Conservation (phyloP, 305 asterid genomes). For the Fraxinus paxiana region DNA sequence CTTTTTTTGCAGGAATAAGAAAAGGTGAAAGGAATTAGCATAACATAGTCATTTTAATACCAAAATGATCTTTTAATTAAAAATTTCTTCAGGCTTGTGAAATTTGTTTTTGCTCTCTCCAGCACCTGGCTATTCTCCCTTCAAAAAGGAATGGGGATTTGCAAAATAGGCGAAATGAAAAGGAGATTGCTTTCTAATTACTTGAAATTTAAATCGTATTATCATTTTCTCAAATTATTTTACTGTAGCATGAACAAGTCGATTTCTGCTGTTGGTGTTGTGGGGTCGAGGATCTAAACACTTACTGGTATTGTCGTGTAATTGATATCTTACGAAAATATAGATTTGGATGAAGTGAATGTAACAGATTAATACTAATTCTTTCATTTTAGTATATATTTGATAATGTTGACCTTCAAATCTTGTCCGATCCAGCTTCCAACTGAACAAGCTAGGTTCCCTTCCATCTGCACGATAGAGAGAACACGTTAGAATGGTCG, state of each 20-base stretch:
- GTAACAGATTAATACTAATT: not conserved
- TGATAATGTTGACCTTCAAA: not conserved
- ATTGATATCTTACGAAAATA: not conserved
- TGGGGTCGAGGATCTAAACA: not conserved
- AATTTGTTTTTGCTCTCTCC: not conserved
- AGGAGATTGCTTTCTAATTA: constrained; percentile 4
- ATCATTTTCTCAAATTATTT: not conserved
- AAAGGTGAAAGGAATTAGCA: constrained; percentile 21
- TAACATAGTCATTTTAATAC: not conserved
- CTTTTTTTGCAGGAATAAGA: constrained; percentile 30
- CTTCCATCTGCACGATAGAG: not conserved
- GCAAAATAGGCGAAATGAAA: not conserved
- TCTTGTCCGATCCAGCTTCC: not conserved
- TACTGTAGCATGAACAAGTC: not conserved
- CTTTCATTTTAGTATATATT: not conserved
- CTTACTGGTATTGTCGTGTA: not conserved
- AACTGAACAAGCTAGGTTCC: not conserved
- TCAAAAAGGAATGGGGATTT: constrained; percentile 6
- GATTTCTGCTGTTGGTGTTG: not conserved
- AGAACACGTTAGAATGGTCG: not conserved
- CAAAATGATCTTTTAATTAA: not conserved
- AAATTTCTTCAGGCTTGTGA: not conserved
- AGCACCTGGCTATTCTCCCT: not conserved
- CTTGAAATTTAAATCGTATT: not conserved
- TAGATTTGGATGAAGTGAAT: not conserved